Evolutionary conservation across 208 protist genomes (phyloP).

Genomic region (Porcisia hertigi): DNA sequence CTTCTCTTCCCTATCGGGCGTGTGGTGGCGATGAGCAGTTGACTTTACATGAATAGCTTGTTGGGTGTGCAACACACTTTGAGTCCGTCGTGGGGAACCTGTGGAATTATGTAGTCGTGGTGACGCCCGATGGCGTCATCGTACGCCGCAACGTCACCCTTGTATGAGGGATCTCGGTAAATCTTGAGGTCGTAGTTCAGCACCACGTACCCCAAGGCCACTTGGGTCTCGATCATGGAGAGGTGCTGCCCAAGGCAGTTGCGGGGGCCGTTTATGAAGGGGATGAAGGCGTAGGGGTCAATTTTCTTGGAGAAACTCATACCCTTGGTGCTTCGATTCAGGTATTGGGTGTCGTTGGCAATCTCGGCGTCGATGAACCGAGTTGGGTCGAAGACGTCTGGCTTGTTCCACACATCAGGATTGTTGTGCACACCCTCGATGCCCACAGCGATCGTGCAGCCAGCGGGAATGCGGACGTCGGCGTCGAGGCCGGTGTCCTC

Average conservation of each 20-base stretch:
- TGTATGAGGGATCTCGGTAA: conserved; percentile 39
- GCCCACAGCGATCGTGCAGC: conserved; percentile 77
- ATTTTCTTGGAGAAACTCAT: conserved; percentile 65
- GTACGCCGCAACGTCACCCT: conserved; percentile 31
- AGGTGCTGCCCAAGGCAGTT: conserved; percentile 93
- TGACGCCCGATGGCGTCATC: conserved; percentile 71
- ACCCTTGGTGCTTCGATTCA: conserved; percentile 33
- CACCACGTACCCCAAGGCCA: conserved; percentile 75
- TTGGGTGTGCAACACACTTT: conserved; percentile 56
- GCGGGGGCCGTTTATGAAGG: conserved; percentile 93
- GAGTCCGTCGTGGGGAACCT: conserved; percentile 79
- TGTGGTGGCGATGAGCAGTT: not conserved
- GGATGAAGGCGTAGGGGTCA: conserved; percentile 90
- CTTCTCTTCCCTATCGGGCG: not conserved
- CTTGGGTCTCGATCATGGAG: conserved; percentile 87
- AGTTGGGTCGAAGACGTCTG: conserved; percentile 75
- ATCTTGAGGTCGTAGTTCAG: conserved; percentile 73
- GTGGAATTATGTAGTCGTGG: conserved; percentile 83
- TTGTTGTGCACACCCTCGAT: conserved; percentile 84
- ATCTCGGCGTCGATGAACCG: conserved; percentile 84
- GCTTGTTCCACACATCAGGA: conserved; percentile 79
- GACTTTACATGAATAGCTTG: conserved; percentile 9
- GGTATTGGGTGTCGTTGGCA: conserved; percentile 73
- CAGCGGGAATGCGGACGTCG: conserved; percentile 74
- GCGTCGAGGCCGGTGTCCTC: conserved; percentile 73